Evolutionary conservation across 1,139 yeast genomes (phyloP).

Genomic region (Wickerhamomyces sp.): DNA sequence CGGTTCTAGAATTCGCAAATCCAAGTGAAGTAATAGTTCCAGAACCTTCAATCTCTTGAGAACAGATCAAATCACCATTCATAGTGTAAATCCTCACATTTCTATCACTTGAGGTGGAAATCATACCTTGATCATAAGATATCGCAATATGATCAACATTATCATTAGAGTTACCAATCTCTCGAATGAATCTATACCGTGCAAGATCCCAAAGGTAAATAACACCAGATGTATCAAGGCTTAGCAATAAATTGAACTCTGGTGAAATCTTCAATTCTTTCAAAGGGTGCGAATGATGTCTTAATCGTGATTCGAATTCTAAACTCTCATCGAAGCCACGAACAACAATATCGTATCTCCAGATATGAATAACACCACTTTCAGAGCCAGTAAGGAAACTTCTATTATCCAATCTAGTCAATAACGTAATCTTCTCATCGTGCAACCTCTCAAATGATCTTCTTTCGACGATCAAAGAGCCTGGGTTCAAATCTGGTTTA

Average conservation of each 20-base stretch:
- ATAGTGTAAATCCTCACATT: slow-evolving; percentile 40
- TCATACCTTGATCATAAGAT: slow-evolving; percentile 51
- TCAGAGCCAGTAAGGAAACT: slow-evolving; percentile 47
- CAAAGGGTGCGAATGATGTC: slow-evolving; percentile 49
- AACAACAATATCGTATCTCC: slow-evolving; percentile 34
- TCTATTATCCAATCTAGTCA: slow-evolving; percentile 21
- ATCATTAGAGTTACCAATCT: slow-evolving; percentile 30
- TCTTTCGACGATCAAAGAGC: slow-evolving; percentile 23
- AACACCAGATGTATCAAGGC: slow-evolving; percentile 45
- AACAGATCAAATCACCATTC: slow-evolving; percentile 44
- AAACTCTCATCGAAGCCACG: slow-evolving; percentile 27
- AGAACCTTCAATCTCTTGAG: slow-evolving; percentile 7
- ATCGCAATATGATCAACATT: slow-evolving; percentile 33
- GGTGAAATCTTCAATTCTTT: slow-evolving; percentile 38
- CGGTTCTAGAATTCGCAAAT: slow-evolving; percentile 23
- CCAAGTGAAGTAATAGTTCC: slow-evolving; percentile 21
- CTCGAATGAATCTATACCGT: slow-evolving; percentile 43
- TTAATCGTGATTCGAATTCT: slow-evolving; percentile 40
- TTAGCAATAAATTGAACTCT: slow-evolving; percentile 47
- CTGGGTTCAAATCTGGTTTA: slow-evolving; percentile 14
- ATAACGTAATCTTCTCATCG: slow-evolving; percentile 23
- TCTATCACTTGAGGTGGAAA: slow-evolving; percentile 32
- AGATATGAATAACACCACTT: slow-evolving; percentile 52
- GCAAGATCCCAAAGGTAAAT: slow-evolving; percentile 58
- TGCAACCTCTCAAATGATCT: slow-evolving; percentile 21